Evolutionary conservation across 2,329 filamentous ascomycete species (phyloP).

Genomic region (Colletotrichum kahawae): DNA sequence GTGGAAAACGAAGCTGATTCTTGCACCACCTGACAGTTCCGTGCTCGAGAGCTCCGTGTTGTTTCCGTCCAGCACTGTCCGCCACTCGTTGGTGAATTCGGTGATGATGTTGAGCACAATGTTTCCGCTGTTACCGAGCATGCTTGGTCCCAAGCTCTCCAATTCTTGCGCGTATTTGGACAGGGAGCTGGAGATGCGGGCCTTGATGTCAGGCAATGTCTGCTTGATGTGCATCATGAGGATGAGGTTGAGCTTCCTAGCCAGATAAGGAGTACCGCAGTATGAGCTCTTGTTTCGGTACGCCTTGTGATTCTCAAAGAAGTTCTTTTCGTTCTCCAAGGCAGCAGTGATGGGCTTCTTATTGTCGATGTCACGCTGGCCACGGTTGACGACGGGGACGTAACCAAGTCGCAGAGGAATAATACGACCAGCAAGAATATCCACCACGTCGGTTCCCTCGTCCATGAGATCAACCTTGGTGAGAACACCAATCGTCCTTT

Average conservation of each 20-base stretch:
- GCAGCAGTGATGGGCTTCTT: slow-evolving; percentile 93
- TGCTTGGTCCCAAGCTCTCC: slow-evolving; percentile 83
- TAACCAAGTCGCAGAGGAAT: slow-evolving; percentile 95
- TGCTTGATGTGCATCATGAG: slow-evolving; percentile 99
- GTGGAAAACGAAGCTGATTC: slow-evolving; percentile 99
- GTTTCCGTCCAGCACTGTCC: slow-evolving; percentile 94
- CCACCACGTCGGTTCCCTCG: slow-evolving; percentile 96
- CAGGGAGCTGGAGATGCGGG: slow-evolving; percentile 89
- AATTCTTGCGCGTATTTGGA: slow-evolving; percentile 91
- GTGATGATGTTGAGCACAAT: slow-evolving; percentile 99
- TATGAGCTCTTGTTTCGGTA: slow-evolving; percentile 99
- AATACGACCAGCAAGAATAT: slow-evolving; percentile 96
- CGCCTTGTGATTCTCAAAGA: slow-evolving; percentile 98
- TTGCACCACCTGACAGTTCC: slow-evolving; percentile 93
- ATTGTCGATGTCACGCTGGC: slow-evolving; percentile 97
- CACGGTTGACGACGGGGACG: slow-evolving; percentile 96
- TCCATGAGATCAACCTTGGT: slow-evolving; percentile 99
- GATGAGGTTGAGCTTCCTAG: slow-evolving; percentile 96
- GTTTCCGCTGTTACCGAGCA: slow-evolving; percentile 95
- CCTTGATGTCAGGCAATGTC: slow-evolving; percentile 97
- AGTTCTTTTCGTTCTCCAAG: slow-evolving; percentile 92
- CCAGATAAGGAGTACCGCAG: slow-evolving; percentile 96
- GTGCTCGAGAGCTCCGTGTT: slow-evolving; percentile 94
- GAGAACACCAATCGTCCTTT: slow-evolving; percentile 96
- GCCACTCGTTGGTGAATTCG: slow-evolving; percentile 97